These are phyloP conservation scores for Orobanche coerulescens DNA, from an alignment of 257 asterid species.

Conservation along the genomic window DNA sequence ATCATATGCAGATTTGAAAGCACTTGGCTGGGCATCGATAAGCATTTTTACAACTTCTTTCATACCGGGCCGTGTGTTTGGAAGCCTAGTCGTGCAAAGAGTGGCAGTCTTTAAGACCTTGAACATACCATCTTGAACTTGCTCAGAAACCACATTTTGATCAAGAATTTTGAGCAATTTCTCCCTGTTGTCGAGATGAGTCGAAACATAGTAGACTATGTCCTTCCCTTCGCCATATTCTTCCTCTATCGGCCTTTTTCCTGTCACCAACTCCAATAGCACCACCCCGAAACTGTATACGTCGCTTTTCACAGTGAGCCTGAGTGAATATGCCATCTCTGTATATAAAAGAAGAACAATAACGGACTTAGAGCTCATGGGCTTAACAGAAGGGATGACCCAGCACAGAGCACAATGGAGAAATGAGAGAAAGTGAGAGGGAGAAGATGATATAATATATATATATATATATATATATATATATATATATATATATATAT, in stretches of 20 bases:
- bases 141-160: conserved; percentile 38
- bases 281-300: conserved; percentile 89
- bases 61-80: conserved; percentile 79
- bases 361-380: too few species aligned
- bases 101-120: conserved; percentile 69
- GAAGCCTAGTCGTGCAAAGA: conserved; percentile 82
- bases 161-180: conserved; percentile 53
- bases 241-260: conserved; percentile 65
- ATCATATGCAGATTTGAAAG: conserved; percentile 34
- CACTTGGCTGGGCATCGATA: conserved; percentile 64
- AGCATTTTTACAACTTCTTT: conserved; percentile 85
- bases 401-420: too few species aligned
- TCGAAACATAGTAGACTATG: conserved; percentile 71
- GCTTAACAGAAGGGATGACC: too few species aligned
- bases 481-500: too few species aligned
- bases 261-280: conserved; percentile 69
- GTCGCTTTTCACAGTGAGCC: conserved; percentile 74
- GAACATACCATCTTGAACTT: conserved; percentile 57
- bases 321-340: conserved; percentile 83
- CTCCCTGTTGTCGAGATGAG: conserved; percentile 47
- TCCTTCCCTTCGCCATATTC: conserved; percentile 83
- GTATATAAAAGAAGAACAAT: conserved; percentile 25
- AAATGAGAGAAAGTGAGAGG: too few species aligned
- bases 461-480: too few species aligned
- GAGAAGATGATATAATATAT: too few species aligned